A percentile compares a stretch with the other conserved stretches of the same genome.
phyloP scores from a whole-genome alignment of 352 stramenopile genomes.

The Aphanomyces astaci region DNA sequence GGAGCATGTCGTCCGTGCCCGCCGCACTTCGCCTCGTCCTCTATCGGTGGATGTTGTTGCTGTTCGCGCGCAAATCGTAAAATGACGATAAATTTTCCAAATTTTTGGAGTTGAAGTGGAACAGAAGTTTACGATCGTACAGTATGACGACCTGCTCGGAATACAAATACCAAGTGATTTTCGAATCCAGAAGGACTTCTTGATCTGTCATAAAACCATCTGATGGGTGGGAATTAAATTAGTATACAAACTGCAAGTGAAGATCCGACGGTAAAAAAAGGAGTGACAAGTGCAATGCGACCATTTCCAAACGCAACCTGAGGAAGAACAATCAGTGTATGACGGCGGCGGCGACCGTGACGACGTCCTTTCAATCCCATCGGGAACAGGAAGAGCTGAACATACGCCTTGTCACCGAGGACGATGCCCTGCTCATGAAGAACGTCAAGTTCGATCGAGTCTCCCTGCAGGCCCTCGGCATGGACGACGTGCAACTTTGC shows the following conservation, averaged over 20 bases:
- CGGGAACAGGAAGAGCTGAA: not conserved
- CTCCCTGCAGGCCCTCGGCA: constrained; percentile 54
- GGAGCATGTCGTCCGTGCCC: no score
- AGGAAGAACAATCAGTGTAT: not conserved
- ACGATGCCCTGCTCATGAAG: not conserved
- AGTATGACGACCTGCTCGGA: not conserved
- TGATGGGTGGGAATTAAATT: not conserved
- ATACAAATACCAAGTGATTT: constrained; percentile 5
- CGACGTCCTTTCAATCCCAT: constrained; percentile 4
- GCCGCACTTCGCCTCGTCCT: no score
- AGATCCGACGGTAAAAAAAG: not conserved
- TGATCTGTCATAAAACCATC: not conserved
- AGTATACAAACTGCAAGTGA: not conserved
- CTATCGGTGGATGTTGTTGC: no score
- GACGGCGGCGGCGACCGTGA: constrained; percentile 18
- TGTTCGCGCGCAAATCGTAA: no score
- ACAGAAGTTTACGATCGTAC: not conserved
- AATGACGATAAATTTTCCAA: no score
- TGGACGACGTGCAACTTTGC: constrained; percentile 59
- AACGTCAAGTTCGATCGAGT: constrained; percentile 39
- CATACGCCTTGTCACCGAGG: not conserved
- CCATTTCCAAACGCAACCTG: not conserved
- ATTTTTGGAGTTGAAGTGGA: no score
- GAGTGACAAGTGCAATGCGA: not conserved
- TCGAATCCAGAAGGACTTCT: not conserved